Percentiles rank a stretch among this genome's conserved stretches.
Conservation (phyloP, 164 flowering plant genomes). For the Vitis rotundifolia region DNA sequence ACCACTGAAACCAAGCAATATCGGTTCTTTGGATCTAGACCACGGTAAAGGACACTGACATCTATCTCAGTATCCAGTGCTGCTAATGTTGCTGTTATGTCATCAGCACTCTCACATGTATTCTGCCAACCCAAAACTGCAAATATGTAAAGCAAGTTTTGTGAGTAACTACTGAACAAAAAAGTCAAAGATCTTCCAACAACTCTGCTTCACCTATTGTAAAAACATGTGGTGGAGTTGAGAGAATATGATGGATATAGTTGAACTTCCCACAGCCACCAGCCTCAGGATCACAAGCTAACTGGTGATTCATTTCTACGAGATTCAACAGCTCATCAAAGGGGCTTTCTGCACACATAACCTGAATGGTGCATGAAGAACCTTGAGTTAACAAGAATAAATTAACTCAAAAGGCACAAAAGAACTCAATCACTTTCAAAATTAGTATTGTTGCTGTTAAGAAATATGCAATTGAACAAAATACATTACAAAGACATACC, state of each 20-base stretch:
- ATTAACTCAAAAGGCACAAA: neutral
- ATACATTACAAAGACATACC: slow-evolving; percentile 36
- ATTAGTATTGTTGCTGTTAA: neutral
- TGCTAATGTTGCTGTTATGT: slow-evolving; percentile 83
- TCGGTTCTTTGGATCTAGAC: slow-evolving; percentile 68
- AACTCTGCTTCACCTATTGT: slow-evolving; percentile 60
- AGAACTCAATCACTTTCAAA: neutral
- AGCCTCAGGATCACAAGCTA: slow-evolving; percentile 88
- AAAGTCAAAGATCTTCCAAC: slow-evolving; percentile 2
- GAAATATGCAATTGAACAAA: neutral
- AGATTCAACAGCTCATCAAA: slow-evolving; percentile 81
- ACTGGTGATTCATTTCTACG: slow-evolving; percentile 90
- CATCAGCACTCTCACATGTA: slow-evolving; percentile 75
- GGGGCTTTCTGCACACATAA: slow-evolving; percentile 61
- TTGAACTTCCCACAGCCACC: slow-evolving; percentile 90
- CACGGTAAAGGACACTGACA: slow-evolving; percentile 80
- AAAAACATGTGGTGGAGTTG: slow-evolving; percentile 79
- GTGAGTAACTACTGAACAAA: neutral
- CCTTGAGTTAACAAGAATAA: neutral
- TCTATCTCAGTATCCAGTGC: slow-evolving; percentile 78
- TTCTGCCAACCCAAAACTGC: slow-evolving; percentile 99
- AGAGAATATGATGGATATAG: slow-evolving; percentile 80
- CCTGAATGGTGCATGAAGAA: slow-evolving; percentile 38
- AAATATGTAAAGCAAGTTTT: slow-evolving; percentile 19
- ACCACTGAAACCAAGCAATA: slow-evolving; percentile 92